A percentile compares a stretch with the other conserved stretches of the same genome.
phyloP scores from a whole-genome alignment of 306 rosid species.

The Citrullus mucosospermus region DNA sequence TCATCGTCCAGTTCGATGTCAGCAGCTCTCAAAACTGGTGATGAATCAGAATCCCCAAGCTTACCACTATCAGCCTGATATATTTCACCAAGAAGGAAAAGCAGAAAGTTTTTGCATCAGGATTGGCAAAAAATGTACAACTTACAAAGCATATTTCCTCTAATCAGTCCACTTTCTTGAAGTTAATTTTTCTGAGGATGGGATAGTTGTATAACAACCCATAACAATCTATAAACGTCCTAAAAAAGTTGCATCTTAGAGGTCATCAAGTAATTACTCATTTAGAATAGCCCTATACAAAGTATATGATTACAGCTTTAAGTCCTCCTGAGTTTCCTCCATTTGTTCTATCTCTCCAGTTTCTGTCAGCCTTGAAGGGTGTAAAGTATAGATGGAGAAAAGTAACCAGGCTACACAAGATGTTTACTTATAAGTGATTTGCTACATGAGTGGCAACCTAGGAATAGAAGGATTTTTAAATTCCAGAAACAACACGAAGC shows the following conservation, averaged over 20 bases:
- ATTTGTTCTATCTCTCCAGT: neutral
- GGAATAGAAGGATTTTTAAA: neutral
- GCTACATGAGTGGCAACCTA: neutral
- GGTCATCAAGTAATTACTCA: neutral
- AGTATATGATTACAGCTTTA: neutral
- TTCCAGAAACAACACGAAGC: neutral
- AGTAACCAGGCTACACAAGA: neutral
- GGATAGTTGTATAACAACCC: neutral
- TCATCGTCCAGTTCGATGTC: conserved; percentile 38
- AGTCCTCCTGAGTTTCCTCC: neutral
- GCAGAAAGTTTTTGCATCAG: neutral
- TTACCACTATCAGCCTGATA: conserved; percentile 67
- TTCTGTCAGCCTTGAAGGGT: neutral
- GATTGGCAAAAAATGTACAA: neutral
- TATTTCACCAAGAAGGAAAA: conserved; percentile 15
- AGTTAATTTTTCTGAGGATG: neutral
- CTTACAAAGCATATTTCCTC: neutral
- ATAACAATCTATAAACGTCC: neutral
- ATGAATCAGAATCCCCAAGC: conserved; percentile 47
- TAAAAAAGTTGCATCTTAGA: neutral
- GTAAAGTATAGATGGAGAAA: neutral
- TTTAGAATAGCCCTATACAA: neutral
- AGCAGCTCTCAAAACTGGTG: conserved; percentile 35
- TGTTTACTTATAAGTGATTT: neutral
- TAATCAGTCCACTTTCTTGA: neutral